Base-by-base conservation (phyloP, 2,329 filamentous ascomycete genomes). In the Plectosphaerella plurivora region DNA sequence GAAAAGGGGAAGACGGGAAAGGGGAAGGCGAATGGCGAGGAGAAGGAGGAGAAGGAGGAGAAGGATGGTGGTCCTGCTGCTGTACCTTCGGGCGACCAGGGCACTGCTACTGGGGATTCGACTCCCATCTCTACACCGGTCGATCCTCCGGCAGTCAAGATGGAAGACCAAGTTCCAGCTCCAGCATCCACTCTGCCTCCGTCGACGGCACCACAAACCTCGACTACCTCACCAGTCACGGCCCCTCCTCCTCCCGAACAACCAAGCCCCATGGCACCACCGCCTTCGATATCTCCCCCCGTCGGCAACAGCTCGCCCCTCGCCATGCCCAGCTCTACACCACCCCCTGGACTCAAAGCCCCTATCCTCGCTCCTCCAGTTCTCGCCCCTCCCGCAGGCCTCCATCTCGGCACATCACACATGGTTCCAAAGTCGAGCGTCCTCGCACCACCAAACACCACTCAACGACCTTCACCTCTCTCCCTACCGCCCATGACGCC, bases 371-470 rank as follows among this genome's bases (percentile, higher is more conserved):
- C 68, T 12, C 65, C 68, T 4, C 71, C 72, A 2, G 55, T 68
- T 3, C 67, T 73, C 28, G 69, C 66, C 9, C 67, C 68, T 12
- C 71, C 71, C 3, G 60, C 63, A 22, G 63, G 62, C 10, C 61
- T 56, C 57, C 55, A 51, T 60, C 57, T 57, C 60, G 47, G 54
- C 57, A 51, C 25, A 58, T 56, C 54, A 57, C 11, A 49, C 53
- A 66, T 65, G 59, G 63, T 63, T 49, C 67, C 69, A 36, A 76
- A 72, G 56, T 75, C 71, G 14, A 70, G 72, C 50, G 65, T 75
- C 22, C 68, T 76, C n/a, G 74, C 74, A 33, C 69, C 66, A 12
- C 74, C 73, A n/a, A 73, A 73, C 53, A 69, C 71, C 10, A 61
- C 66, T 14, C 71, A 72, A 52, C 60, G 66, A 55, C 65, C 65